phyloP scores from a whole-genome alignment of 2,329 filamentous ascomycete species.

The Xylaria sp. region DNA sequence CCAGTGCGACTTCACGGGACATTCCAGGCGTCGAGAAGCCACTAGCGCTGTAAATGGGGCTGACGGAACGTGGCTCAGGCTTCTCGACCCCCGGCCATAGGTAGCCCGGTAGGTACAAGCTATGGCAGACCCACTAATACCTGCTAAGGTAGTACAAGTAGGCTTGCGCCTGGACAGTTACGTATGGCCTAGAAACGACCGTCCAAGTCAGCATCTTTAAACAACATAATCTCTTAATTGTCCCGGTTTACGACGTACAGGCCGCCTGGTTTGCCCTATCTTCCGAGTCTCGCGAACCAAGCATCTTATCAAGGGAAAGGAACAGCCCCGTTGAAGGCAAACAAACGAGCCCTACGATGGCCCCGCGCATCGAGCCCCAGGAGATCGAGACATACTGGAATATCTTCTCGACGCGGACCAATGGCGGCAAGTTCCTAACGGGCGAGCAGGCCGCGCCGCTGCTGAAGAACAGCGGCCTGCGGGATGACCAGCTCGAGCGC shows the following conservation, averaged over 20 bases:
- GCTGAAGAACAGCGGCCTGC: conserved; percentile 71
- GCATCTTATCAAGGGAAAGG: background rate
- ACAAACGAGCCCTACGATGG: conserved; percentile 54
- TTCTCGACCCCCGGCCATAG: background rate
- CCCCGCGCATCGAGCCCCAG: conserved; percentile 70
- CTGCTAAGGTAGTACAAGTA: background rate
- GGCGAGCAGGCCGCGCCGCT: conserved; percentile 71
- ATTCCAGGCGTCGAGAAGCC: background rate
- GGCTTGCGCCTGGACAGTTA: conserved; percentile 25
- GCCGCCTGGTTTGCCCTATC: background rate
- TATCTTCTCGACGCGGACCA: conserved; percentile 69
- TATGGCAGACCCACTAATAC: background rate
- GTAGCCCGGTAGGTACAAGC: background rate
- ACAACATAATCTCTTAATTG: conserved; percentile 5
- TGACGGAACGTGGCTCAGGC: conserved; percentile 27
- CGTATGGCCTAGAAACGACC: conserved; percentile 17
- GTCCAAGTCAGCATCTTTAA: conserved; percentile 10
- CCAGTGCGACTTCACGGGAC: no score
- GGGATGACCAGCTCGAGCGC: conserved; percentile 85
- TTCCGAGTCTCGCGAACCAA: background rate
- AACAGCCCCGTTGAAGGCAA: conserved; percentile 15
- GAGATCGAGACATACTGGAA: conserved; percentile 75
- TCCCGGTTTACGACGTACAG: background rate
- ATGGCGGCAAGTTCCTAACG: conserved; percentile 68
- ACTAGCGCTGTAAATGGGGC: conserved; percentile 1